Base-by-base conservation (phyloP, 768 basidiomycete genomes). In the Leccinum broughii region DNA sequence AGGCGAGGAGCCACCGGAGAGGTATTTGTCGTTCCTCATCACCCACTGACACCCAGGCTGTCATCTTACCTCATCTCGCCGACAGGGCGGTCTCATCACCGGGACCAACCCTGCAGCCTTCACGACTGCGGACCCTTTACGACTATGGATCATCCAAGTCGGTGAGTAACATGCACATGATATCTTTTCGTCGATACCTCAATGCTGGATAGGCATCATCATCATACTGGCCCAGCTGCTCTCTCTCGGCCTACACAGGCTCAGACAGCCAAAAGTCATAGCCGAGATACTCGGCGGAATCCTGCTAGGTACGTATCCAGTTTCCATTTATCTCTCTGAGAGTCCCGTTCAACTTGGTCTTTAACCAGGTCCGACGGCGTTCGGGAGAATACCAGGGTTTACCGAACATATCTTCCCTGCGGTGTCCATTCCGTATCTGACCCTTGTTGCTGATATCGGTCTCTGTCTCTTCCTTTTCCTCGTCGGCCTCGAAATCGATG, bases 401-500 rank as follows among this genome's bases (percentile, higher is more conserved):
- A 88, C 93, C 1, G 57, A 89, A 50, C 86, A 87, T 70, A 86
- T 97, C 56, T 98, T 98, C 72, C 94, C 96, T 0, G 1, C 70
- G 0, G 77, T 77, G 0, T 94, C 93, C 0, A 71, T 83, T 6
- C 81, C 93, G 0, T 95, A 88, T 71, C 85, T 98, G 24, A 86
- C 85, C 57, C 87, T 98, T 20, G 86, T 90, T 17, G 92, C 96
- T 14, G 92, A 93, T 66, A 92, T 98, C 62, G 96, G 92, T 6
- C 82, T 93, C 5, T 88, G 88, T 63, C 83, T 94, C 49, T 95
- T 93, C 76, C 83, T 98, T 14, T 98, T 97, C 77, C 83, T 98
- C 61, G 89, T 97, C 44, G 96, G 96, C 3, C 86, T 96, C 35
- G 92, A 93, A 77, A 95, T 97, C 59, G 97, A 98, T 59, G 76